A percentile compares a stretch with the other conserved stretches of the same genome.
Conservation (phyloP, 192 early-diverging fungal species). For the Haplosporangium gracile region DNA sequence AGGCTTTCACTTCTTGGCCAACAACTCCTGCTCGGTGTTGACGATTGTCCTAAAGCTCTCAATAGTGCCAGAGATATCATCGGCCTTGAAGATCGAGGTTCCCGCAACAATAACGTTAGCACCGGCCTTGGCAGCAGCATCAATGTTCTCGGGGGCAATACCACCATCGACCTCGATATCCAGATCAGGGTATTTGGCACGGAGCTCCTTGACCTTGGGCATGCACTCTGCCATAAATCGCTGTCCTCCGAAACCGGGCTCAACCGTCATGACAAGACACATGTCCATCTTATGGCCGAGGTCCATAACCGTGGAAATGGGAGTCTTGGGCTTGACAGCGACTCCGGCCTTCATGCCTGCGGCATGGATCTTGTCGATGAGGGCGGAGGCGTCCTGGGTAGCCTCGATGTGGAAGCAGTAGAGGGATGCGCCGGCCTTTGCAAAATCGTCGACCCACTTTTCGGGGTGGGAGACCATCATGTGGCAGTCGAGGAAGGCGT, state of each 20-base stretch:
- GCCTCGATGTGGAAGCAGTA: slow-evolving; percentile 97
- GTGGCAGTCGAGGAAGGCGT: slow-evolving; percentile 87
- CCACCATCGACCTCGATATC: slow-evolving; percentile 99
- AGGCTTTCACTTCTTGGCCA: slow-evolving; percentile 35
- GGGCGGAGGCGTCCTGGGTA: slow-evolving; percentile 74
- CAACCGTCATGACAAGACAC: slow-evolving; percentile 96
- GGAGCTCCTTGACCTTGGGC: slow-evolving; percentile 85
- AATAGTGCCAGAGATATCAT: slow-evolving; percentile 81
- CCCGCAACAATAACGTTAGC: slow-evolving; percentile 99
- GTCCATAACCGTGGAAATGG: slow-evolving; percentile 69
- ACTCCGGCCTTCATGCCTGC: slow-evolving; percentile 94
- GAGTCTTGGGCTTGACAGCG: slow-evolving; percentile 92
- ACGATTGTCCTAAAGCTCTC: slow-evolving; percentile 68
- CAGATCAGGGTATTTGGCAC: slow-evolving; percentile 82
- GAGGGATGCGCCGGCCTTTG: slow-evolving; percentile 87
- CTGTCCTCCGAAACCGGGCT: slow-evolving; percentile 98
- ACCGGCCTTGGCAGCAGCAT: slow-evolving; percentile 87
- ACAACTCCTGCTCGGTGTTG: slow-evolving; percentile 59
- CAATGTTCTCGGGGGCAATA: slow-evolving; percentile 85
- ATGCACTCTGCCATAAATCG: slow-evolving; percentile 91
- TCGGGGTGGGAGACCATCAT: slow-evolving; percentile 73
- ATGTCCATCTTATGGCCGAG: slow-evolving; percentile 81
- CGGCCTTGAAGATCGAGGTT: slow-evolving; percentile 88
- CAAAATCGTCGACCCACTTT: slow-evolving; percentile 95
- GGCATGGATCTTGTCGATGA: slow-evolving; percentile 87